Percentiles rank a stretch among this genome's conserved stretches.
These are phyloP conservation scores for Stephania cephalantha DNA, from an alignment of 164 flowering plant genomes.

Conservation along the genomic window DNA sequence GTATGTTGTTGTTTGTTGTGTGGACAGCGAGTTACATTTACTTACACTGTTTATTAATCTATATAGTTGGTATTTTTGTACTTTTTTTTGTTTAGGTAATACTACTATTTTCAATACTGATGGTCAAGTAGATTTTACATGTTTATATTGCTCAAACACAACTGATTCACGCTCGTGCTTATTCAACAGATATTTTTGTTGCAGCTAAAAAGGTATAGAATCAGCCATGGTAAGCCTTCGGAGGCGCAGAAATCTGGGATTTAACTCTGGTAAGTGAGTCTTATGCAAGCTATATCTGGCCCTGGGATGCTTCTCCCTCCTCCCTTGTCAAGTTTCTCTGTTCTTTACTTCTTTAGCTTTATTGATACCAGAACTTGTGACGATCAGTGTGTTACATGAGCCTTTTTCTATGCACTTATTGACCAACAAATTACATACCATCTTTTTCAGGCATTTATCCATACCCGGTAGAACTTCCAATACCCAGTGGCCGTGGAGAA, in stretches of 20 bases:
- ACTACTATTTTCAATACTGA: neutral
- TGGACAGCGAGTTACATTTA: no score
- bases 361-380: neutral
- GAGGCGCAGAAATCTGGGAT: constrained; percentile 70
- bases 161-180: constrained; percentile 8
- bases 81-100: neutral
- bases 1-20: no score
- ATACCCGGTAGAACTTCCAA: constrained; percentile 41
- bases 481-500: constrained; percentile 28
- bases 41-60: no score
- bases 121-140: neutral
- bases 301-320: no score
- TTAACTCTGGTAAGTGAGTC: constrained; percentile 47
- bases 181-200: constrained; percentile 15
- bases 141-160: neutral
- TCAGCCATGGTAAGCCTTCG: constrained; percentile 82
- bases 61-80: no score
- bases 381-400: neutral
- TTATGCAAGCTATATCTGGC: neutral
- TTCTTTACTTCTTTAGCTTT: neutral
- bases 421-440: neutral
- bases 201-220: constrained; percentile 8
- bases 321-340: neutral
- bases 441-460: constrained; percentile 41
- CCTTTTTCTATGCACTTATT: neutral